Evolutionary conservation across 164 flowering plant species (phyloP).

Genomic region (Dillenia suffruticosa): DNA sequence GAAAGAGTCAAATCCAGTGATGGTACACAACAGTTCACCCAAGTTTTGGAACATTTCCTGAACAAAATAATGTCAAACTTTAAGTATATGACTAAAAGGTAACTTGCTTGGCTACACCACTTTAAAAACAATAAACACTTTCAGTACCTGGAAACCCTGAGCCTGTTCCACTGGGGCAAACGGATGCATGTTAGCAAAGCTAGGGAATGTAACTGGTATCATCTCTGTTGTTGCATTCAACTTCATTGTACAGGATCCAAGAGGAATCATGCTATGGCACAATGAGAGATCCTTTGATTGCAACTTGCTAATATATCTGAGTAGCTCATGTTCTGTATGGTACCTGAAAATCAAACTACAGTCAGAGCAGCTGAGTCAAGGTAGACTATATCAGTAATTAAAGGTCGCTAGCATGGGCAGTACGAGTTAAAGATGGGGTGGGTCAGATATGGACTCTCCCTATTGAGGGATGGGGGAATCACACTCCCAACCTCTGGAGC

Average conservation of each 20-base stretch:
- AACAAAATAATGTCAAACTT: background rate
- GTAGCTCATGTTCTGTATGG: slow-evolving; percentile 97
- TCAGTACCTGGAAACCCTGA: slow-evolving; percentile 79
- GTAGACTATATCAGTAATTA: background rate
- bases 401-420: slow-evolving; percentile 4
- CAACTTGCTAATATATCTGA: slow-evolving; percentile 68
- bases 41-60: slow-evolving; percentile 92
- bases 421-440: slow-evolving; percentile 93
- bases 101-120: background rate
- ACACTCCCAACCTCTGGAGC: slow-evolving; percentile 67
- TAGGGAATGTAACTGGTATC: slow-evolving; percentile 99
- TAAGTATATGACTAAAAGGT: background rate
- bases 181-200: slow-evolving; percentile 79
- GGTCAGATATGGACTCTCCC: slow-evolving; percentile 79
- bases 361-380: slow-evolving; percentile 10
- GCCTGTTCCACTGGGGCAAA: slow-evolving; percentile 93
- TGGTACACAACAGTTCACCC: slow-evolving; percentile 79
- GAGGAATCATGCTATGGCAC: slow-evolving; percentile 99
- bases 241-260: slow-evolving; percentile 99
- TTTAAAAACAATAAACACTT: background rate
- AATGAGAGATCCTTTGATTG: slow-evolving; percentile 92
- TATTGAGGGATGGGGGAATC: slow-evolving; percentile 65
- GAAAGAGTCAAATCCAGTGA: slow-evolving; percentile 98
- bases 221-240: slow-evolving; percentile 93
- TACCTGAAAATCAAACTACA: slow-evolving; percentile 37